Evolutionary conservation across 768 basidiomycete species (phyloP).

Genomic region (Calvatia gigantea): DNA sequence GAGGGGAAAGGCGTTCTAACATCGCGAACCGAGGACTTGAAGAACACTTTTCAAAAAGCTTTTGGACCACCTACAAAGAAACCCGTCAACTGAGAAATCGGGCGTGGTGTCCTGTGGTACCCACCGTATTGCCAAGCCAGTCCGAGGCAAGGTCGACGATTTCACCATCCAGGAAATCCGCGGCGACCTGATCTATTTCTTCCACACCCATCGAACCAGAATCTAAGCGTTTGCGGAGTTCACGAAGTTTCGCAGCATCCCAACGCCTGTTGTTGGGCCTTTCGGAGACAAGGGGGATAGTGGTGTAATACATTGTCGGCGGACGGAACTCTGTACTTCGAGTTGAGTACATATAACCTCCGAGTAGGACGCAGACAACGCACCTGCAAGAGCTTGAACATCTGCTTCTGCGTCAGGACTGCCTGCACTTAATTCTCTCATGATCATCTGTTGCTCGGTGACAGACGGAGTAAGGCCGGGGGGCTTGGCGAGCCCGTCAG

Average conservation of each 20-base stretch:
- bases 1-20: slow-evolving; percentile 91
- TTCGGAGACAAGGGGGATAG: slow-evolving; percentile 88
- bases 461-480: slow-evolving; percentile 70
- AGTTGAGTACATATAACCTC: background rate
- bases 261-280: slow-evolving; percentile 81
- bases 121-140: slow-evolving; percentile 95
- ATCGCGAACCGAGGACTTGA: slow-evolving; percentile 76
- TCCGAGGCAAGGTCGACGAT: slow-evolving; percentile 94
- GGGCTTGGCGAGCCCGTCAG: slow-evolving; percentile 54
- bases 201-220: slow-evolving; percentile 79
- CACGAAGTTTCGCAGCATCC: slow-evolving; percentile 92
- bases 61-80: slow-evolving; percentile 89
- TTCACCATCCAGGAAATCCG: slow-evolving; percentile 90
- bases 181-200: slow-evolving; percentile 88
- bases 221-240: slow-evolving; percentile 91
- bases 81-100: slow-evolving; percentile 1
- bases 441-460: slow-evolving; percentile 96
- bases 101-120: slow-evolving; percentile 18
- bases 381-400: slow-evolving; percentile 82
- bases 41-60: slow-evolving; percentile 90
- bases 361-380: slow-evolving; percentile 24
- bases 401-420: slow-evolving; percentile 78
- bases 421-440: slow-evolving; percentile 85
- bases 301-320: slow-evolving; percentile 94
- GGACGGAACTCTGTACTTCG: slow-evolving; percentile 73